Conservation (phyloP, 768 basidiomycete species). For the Lentinula sp. region DNA sequence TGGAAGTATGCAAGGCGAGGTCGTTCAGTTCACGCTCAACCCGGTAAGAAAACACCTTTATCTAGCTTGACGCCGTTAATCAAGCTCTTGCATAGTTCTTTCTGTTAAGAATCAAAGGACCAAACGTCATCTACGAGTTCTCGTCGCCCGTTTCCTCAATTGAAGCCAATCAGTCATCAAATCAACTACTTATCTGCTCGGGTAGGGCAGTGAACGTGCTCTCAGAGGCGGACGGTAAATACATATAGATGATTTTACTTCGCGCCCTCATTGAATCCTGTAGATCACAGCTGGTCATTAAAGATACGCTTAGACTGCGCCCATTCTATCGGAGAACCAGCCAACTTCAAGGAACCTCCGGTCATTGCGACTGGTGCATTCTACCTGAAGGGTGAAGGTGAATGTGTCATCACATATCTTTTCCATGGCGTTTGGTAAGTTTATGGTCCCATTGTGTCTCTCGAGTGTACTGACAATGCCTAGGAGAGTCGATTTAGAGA, state of each 20-base stretch:
- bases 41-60: background rate
- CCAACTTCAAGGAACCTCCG: background rate
- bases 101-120: too few species aligned
- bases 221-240: too few species aligned
- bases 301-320: background rate
- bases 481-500: background rate
- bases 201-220: background rate
- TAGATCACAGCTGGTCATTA: background rate
- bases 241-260: too few species aligned
- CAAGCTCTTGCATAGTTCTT: too few species aligned
- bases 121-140: background rate
- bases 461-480: background rate
- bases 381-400: background rate
- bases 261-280: background rate
- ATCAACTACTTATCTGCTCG: background rate
- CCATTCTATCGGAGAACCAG: background rate
- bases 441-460: background rate
- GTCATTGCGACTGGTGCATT: background rate
- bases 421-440: background rate
- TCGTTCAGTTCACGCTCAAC: background rate
- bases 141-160: background rate
- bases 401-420: background rate
- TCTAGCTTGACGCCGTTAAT: background rate
- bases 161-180: background rate
- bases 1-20: background rate